Base-by-base conservation (phyloP, 2,329 filamentous ascomycete species). In the Dactylonectria estremocensis region DNA sequence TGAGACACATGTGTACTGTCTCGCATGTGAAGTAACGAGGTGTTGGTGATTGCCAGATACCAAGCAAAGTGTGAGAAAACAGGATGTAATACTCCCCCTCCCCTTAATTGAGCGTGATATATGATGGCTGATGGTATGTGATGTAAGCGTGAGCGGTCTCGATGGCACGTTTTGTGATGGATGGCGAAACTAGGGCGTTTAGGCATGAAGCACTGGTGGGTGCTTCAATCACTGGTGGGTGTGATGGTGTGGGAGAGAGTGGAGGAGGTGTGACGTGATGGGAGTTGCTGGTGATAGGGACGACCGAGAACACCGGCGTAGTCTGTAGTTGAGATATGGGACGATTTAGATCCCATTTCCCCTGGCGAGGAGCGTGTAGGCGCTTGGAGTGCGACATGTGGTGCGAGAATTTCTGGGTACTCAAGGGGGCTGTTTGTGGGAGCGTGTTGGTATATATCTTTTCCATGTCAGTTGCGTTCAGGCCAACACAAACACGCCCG, bases 1-100 rank as follows among this genome's bases (percentile, higher is more conserved):
- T 28, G 24, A 35, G 14, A 6, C 31, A 14, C 40, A n/a, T 45
- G 40, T 22, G 14, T 33, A 3, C 13, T 18, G 9, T 8, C 2
- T n/a, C 14, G 48, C 48, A 52, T 52, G 48, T 52, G 16, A 52
- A 24, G 16, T 52, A 31, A 16, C 48, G 48, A 52, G 24, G 48
- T 7, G 48, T 52, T 52, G 48, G 48, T 52, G 48, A 33, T 33
- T 31, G 24, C 48, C 48, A 18, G 7, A 52, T 31, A 33, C 24
- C 16, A 33, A 24, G 31, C 13, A 24, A 24, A 28, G 48, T 52
- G 48, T n/a, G 3, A 33, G 24, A 52, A 31, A 52, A 7, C 24
- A 28, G 14, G 24, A 52, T 18, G 48, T 24, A 52, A 5, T 24
- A 52, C n/a, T 33, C 8, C 24, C 9, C n/a, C 28, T 13, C 16